Percentiles rank a stretch among this genome's conserved stretches.
Evolutionary conservation across 169 alveolate species (phyloP).

Genomic region (Eimeria maxima): DNA sequence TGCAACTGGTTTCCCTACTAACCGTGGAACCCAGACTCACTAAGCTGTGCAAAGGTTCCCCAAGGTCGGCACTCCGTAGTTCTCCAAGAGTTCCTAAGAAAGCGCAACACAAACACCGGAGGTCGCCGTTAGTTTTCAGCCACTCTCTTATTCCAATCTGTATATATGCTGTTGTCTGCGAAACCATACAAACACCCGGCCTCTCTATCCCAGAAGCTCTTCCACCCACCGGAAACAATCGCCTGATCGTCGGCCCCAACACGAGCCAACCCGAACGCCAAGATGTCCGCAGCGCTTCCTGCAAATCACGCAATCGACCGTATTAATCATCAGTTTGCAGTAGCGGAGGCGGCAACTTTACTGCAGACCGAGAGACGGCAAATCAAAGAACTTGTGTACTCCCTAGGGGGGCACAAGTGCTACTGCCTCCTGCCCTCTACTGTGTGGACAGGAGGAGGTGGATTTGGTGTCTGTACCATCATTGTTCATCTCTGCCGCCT

Average conservation of each 20-base stretch:
- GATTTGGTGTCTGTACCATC: background rate
- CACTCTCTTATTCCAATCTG: background rate
- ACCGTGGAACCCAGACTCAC: slow-evolving; percentile 40
- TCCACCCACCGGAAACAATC: slow-evolving; percentile 77
- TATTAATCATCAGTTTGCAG: background rate
- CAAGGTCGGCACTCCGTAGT: slow-evolving; percentile 74
- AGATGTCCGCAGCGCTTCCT: background rate
- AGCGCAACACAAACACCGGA: background rate
- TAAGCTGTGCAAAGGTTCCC: slow-evolving; percentile 84
- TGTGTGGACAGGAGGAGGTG: background rate
- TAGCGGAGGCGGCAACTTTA: background rate
- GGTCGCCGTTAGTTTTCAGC: background rate
- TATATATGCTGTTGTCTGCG: background rate
- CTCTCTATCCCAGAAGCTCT: background rate
- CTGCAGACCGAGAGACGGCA: background rate
- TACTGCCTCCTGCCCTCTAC: background rate
- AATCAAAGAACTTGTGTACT: background rate
- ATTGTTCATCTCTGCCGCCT: slow-evolving; percentile 51
- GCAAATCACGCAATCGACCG: background rate
- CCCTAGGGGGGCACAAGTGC: background rate
- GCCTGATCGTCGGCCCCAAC: slow-evolving; percentile 80
- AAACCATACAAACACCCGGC: background rate
- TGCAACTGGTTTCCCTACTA: background rate
- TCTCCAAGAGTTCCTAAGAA: slow-evolving; percentile 82
- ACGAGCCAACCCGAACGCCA: slow-evolving; percentile 84